Base-by-base conservation (phyloP, 1,284 basidiomycete genomes). In the Cryptococcus sp. region DNA sequence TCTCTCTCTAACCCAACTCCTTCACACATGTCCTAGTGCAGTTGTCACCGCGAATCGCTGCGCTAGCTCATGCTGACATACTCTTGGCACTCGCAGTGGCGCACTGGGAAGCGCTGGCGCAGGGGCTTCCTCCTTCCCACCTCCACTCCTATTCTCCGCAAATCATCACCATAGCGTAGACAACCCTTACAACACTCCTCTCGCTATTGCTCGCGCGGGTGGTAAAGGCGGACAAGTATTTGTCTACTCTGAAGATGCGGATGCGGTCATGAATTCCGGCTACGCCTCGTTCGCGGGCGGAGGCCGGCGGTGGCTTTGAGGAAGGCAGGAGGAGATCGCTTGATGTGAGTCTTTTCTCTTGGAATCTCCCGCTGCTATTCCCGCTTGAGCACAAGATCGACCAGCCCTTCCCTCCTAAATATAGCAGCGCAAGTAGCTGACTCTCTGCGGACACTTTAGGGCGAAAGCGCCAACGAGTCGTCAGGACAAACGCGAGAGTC, bases 271-370 rank as follows among this genome's bases (percentile, higher is more conserved):
- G 56, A 43, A 22, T 22, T 61, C 52, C 52, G 62, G 55, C 26
- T 70, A 59, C 63, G 65, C 69, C 58, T 67, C 69, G 54, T 67
- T 65, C 62, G 74, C 65, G 59, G 70, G 72, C 61, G 75, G 75
- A 51, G 71, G 69, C 54, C 64, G 71, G 66, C 76, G 69, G 73
- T 79, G 77, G 77, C 72, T 78, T 78, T 79, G 77, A 79, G 69
- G 76, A 72, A 65, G 70, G 76, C 74, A 76, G 75, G 74, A 76
- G 76, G 74, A 77, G 70, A 68, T 67, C 72, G 67, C 71, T 68
- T 61, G 61, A 63, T 63, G 74, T 73, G 55, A 67, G 71, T 72
- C 16, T n/a, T 10, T 45, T n/a, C n/a, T n/a, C n/a, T n/a, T n/a
- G n/a, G n/a, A n/a, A n/a, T n/a, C n/a, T n/a, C n/a, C n/a, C n/a